phyloP scores from a whole-genome alignment of 1,284 basidiomycete species.

The Boletus sp. region DNA sequence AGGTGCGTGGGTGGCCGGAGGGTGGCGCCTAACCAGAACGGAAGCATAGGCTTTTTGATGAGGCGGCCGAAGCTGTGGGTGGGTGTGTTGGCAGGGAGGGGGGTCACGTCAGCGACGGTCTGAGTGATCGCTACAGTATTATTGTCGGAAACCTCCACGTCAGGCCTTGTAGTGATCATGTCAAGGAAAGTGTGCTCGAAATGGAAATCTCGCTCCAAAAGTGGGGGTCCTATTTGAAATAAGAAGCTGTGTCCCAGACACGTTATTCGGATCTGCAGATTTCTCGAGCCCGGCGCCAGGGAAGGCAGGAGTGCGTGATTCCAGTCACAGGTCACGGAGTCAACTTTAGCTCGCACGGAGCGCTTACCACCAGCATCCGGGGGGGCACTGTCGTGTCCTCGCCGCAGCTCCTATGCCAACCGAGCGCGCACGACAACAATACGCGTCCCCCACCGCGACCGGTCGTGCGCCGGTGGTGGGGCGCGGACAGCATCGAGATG shows the following conservation, averaged over 20 bases:
- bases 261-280: conserved; percentile 35
- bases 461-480: not conserved
- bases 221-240: conserved; percentile 29
- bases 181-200: too few species aligned
- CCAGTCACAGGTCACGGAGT: conserved; percentile 21
- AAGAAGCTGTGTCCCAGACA: conserved; percentile 27
- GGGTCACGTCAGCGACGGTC: too few species aligned
- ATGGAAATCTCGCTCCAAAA: conserved; percentile 13
- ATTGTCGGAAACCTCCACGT: conserved; percentile 2
- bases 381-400: conserved; percentile 8
- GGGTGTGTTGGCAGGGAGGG: too few species aligned
- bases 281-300: conserved; percentile 10
- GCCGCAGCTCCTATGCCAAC: conserved; percentile 13
- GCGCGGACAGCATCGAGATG: conserved; percentile 8
- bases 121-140: too few species aligned
- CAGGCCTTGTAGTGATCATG: too few species aligned
- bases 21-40: not conserved
- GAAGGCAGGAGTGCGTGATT: conserved; percentile 17
- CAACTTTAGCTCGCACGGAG: conserved; percentile 2
- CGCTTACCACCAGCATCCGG: not conserved
- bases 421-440: conserved; percentile 1
- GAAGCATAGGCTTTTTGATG: conserved; percentile 22
- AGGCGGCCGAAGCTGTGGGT: conserved; percentile 6
- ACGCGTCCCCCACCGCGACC: not conserved
- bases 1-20: not conserved